phyloP scores from a whole-genome alignment of 2,329 filamentous ascomycete genomes.

The Drechslerella dactyloides region DNA sequence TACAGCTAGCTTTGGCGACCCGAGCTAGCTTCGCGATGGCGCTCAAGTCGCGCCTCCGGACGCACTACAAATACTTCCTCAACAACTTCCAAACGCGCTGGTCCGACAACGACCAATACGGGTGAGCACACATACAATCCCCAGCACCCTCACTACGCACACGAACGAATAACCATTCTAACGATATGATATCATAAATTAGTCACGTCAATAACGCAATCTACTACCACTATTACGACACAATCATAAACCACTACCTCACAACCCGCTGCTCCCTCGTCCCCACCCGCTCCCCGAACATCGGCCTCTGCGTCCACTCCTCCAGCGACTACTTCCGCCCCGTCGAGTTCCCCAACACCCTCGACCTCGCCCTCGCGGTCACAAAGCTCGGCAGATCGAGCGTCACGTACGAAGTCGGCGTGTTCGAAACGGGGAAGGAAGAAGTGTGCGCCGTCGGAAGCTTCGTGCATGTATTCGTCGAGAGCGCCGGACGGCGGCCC shows the following conservation, averaged over 20 bases:
- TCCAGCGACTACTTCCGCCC: conserved; percentile 85
- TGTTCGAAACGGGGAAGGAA: conserved; percentile 78
- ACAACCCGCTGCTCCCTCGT: conserved; percentile 77
- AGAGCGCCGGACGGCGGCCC: conserved; percentile 73
- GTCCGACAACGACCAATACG: conserved; percentile 60
- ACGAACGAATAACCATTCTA: conserved; percentile 5
- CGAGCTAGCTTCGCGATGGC: conserved; percentile 14
- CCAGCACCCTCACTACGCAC: background rate
- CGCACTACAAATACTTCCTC: conserved; percentile 77
- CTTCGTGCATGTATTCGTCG: conserved; percentile 88
- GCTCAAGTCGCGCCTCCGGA: conserved; percentile 69
- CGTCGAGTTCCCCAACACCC: conserved; percentile 78
- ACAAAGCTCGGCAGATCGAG: conserved; percentile 84
- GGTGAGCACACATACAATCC: conserved; percentile 28
- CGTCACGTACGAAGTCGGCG: conserved; percentile 85
- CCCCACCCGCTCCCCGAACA: conserved; percentile 72
- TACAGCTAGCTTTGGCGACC: background rate
- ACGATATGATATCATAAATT: conserved; percentile 62
- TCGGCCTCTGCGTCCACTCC: conserved; percentile 83
- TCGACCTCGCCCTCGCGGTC: conserved; percentile 81
- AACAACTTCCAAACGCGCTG: conserved; percentile 83
- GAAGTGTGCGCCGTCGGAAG: conserved; percentile 82
- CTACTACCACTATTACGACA: conserved; percentile 88
- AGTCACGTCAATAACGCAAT: conserved; percentile 88
- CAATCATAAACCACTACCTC: conserved; percentile 85